Conservation (phyloP, 208 protist species). For the Leishmania lainsoni region DNA sequence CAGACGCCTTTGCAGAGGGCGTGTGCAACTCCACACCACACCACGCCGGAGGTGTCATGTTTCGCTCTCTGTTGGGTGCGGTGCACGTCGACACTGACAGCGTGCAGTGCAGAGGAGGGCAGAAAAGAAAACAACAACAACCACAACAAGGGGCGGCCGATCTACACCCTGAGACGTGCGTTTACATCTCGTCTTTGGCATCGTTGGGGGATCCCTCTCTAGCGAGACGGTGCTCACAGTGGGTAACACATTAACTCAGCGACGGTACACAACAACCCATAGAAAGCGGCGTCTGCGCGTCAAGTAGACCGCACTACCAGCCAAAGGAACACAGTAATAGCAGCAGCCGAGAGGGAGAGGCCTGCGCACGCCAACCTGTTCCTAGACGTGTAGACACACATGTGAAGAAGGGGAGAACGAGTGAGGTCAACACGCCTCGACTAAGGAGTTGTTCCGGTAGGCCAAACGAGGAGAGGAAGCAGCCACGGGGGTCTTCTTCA, state of each 20-base stretch:
- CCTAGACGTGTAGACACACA: neutral
- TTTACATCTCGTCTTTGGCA: too few species aligned
- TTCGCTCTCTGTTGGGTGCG: constrained; percentile 1
- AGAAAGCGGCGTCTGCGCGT: neutral
- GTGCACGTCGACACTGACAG: neutral
- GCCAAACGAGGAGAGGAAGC: neutral
- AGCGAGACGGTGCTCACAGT: too few species aligned
- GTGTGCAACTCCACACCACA: neutral
- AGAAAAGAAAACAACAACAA: neutral
- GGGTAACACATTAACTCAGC: too few species aligned
- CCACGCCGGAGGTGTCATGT: neutral
- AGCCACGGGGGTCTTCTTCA: too few species aligned
- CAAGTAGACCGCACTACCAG: neutral
- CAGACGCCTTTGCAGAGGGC: neutral
- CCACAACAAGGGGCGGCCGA: too few species aligned
- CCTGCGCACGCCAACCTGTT: neutral
- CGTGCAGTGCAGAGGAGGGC: neutral
- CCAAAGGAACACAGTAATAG: too few species aligned
- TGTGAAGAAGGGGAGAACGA: neutral
- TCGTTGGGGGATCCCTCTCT: too few species aligned
- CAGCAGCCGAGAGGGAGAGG: neutral
- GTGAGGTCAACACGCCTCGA: neutral
- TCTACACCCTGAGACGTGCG: too few species aligned
- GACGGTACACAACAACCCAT: neutral
- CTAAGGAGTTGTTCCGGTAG: neutral